Percentiles rank a stretch among this genome's conserved stretches.
phyloP scores from a whole-genome alignment of 257 asterid genomes.

The Solanum sitiens region DNA sequence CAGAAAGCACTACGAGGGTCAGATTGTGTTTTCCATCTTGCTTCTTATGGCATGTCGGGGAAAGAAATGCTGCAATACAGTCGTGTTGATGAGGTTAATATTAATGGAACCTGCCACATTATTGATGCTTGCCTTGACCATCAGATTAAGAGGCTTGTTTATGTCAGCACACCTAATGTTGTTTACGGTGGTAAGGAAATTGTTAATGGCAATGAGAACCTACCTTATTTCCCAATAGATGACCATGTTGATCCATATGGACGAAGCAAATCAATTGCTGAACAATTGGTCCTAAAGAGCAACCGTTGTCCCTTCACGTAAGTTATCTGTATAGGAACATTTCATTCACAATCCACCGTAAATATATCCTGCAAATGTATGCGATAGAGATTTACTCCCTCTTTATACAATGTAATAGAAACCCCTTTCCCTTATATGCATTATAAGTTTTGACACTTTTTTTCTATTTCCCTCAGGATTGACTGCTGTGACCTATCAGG shows the following conservation, averaged over 20 bases:
- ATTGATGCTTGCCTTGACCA: constrained; percentile 73
- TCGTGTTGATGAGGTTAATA: constrained; percentile 74
- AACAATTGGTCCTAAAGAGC: constrained; percentile 76
- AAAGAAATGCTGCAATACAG: constrained; percentile 89
- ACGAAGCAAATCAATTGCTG: constrained; percentile 88
- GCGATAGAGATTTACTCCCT: neutral
- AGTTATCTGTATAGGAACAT: constrained; percentile 8
- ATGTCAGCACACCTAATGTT: constrained; percentile 86
- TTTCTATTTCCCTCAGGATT: neutral
- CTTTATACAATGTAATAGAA: neutral
- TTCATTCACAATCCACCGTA: neutral
- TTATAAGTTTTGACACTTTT: neutral
- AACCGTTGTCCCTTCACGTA: constrained; percentile 73
- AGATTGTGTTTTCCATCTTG: constrained; percentile 92
- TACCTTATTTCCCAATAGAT: constrained; percentile 80
- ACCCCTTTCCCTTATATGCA: neutral
- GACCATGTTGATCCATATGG: constrained; percentile 84
- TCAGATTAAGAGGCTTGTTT: constrained; percentile 68
- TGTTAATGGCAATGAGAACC: constrained; percentile 70
- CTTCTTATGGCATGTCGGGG: constrained; percentile 96
- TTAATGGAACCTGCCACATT: constrained; percentile 73
- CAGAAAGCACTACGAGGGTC: constrained; percentile 59
- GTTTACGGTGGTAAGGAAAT: constrained; percentile 80
- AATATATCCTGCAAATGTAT: neutral
- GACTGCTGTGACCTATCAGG: neutral